phyloP scores from a whole-genome alignment of 441 rosid genomes.

The Theobroma grandiflorum region DNA sequence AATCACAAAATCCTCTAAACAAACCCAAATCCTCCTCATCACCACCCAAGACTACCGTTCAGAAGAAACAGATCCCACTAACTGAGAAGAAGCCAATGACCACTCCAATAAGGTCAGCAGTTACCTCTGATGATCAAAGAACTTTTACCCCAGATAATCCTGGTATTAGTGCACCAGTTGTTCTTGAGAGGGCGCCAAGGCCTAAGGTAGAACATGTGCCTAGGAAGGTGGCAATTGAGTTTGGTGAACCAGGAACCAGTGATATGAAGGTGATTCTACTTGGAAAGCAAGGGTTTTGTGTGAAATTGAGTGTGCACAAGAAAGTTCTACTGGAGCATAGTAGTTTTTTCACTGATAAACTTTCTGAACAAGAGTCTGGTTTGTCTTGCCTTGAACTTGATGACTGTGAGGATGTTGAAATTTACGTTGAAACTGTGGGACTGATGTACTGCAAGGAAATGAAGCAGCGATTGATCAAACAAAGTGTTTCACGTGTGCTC shows the following conservation, averaged over 20 bases:
- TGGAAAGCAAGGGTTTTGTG: conserved; percentile 95
- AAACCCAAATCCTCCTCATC: conserved; percentile 79
- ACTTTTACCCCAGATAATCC: conserved; percentile 42
- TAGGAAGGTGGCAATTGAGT: conserved; percentile 91
- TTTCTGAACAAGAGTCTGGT: conserved; percentile 59
- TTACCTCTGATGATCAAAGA: conserved; percentile 60
- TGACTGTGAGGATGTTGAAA: conserved; percentile 88
- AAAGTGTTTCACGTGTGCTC: conserved; percentile 87
- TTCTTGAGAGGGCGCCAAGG: conserved; percentile 69
- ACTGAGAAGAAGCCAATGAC: conserved; percentile 65
- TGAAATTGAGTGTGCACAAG: conserved; percentile 89
- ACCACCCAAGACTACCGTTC: conserved; percentile 52
- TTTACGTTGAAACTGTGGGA: conserved; percentile 90
- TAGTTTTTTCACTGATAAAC: conserved; percentile 72
- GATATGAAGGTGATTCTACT: conserved; percentile 81
- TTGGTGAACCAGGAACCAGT: conserved; percentile 89
- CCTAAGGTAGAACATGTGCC: conserved; percentile 81
- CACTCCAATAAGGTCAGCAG: conserved; percentile 60
- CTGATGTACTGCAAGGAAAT: conserved; percentile 94
- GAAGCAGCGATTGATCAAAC: conserved; percentile 93
- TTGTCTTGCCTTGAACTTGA: conserved; percentile 78
- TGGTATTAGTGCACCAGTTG: conserved; percentile 48
- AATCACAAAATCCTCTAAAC: conserved; percentile 67
- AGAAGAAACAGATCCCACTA: conserved; percentile 54
- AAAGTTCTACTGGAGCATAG: conserved; percentile 74